A percentile compares a stretch with the other conserved stretches of the same genome.
Conservation (phyloP, 306 rosid genomes). For the Malus sylvestris region DNA sequence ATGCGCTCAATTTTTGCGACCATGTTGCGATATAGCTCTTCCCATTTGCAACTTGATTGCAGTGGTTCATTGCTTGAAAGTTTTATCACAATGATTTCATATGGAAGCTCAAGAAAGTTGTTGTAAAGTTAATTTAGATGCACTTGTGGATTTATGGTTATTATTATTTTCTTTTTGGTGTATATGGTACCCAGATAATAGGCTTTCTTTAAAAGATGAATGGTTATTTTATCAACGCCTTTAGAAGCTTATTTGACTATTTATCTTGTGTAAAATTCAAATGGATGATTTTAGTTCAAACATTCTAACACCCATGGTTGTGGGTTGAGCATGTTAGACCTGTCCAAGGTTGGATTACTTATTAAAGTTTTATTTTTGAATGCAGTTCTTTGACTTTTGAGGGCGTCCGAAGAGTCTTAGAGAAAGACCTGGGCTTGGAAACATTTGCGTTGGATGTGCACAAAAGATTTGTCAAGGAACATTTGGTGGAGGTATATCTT, state of each 20-base stretch:
- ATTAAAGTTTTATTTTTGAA: constrained; percentile 4
- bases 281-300: background rate
- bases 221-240: background rate
- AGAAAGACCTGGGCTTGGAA: constrained; percentile 71
- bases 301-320: background rate
- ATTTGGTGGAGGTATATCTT: constrained; percentile 53
- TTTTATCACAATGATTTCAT: background rate
- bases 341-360: background rate
- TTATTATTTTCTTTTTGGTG: background rate
- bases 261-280: background rate
- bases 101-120: constrained; percentile 6
- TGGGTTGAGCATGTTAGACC: background rate
- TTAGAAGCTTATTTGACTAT: background rate
- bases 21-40: background rate
- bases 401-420: constrained; percentile 88
- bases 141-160: background rate
- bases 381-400: constrained; percentile 90
- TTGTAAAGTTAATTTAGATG: background rate
- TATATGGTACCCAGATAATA: background rate
- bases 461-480: constrained; percentile 73
- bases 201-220: background rate
- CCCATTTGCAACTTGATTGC: background rate
- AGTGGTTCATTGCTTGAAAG: background rate
- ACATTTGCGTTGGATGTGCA: constrained; percentile 67
- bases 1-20: background rate